Evolutionary conservation across 352 stramenopile genomes (phyloP).

Genomic region (Phytopythium aichiense): DNA sequence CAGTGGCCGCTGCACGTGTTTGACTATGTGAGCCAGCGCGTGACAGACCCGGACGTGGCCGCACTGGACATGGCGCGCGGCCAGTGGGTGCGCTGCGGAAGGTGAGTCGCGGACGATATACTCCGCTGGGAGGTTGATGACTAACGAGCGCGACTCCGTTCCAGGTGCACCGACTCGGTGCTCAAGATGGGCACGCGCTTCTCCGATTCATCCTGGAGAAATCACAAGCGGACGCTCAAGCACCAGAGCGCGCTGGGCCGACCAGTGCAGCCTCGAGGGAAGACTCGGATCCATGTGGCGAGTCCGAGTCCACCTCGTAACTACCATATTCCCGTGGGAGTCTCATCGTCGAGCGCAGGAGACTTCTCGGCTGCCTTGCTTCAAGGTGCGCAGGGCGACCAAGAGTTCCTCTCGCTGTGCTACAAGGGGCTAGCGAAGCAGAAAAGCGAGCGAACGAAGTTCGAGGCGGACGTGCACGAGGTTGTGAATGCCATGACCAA

Average conservation of each 20-base stretch:
- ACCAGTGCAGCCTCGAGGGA: not conserved
- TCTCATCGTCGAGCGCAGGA: too few relatives aligned
- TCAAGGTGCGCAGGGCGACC: constrained; percentile 11
- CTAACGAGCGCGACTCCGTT: not conserved
- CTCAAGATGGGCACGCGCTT: constrained; percentile 28
- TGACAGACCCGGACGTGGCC: constrained; percentile 31
- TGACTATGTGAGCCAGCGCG: constrained; percentile 35
- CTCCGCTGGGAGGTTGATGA: not conserved
- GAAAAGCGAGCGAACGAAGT: constrained; percentile 16
- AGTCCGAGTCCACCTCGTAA: not conserved
- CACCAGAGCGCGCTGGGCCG: not conserved
- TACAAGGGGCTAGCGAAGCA: constrained; percentile 18
- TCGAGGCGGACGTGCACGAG: constrained; percentile 27
- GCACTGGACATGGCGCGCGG: constrained; percentile 42
- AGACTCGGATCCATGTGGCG: not conserved
- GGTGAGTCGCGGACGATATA: constrained; percentile 12
- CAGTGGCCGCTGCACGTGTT: constrained; percentile 42
- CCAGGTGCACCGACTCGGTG: constrained; percentile 32
- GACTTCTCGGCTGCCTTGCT: not conserved
- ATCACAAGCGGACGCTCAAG: constrained; percentile 18
- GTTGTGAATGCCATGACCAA: constrained; percentile 43
- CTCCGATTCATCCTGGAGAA: constrained; percentile 18
- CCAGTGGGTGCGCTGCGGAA: constrained; percentile 50
- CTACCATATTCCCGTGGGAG: not conserved
- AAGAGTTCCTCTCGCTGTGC: constrained; percentile 20